Evolutionary conservation across 441 rosid genomes (phyloP), one percentile per base, ranked within the genome.

Genomic region (Gossypium davidsonii): DNA sequence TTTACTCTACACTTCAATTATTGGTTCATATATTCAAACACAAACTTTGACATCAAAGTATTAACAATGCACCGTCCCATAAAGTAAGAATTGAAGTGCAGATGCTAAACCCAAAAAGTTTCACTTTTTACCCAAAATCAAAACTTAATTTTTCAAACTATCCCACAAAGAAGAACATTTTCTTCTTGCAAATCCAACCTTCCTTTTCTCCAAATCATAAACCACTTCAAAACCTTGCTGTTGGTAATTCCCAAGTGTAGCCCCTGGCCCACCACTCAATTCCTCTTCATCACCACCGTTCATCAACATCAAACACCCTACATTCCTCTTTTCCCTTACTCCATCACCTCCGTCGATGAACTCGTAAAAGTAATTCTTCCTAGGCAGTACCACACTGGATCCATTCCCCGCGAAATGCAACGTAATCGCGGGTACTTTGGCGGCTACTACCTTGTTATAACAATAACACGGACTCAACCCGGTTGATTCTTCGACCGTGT

Each of bases 211-310:
- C 87, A 94, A 68, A 76, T 94, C 99, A 75, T 94, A 94, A 28
- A 94, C 97, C 76, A 92, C 97, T 75, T 94, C 96, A 62, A 94
- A 94, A 8, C 97, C 99, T 76, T 94, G 99, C 20, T 94, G 99
- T 79, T 94, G 99, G 63, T 87, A 94, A 76, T 94, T 94, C 26
- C 98, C 98, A 4, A 92, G 44, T 0, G 88, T 87, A 0, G 89
- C 98, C 8, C 90, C 97, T 6, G 97, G 91, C 75, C 98, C 98
- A 77, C 89, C 93, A 1, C 70, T 76, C 79, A 88, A 71, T 77
- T 94, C 98, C 12, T 77, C 44, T 59, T 91, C 98, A 79, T 89
- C 91, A 9, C 98, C 97, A 6, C 93, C 97, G 91, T 94, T 87
- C 92, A 92, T 86, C 82, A 94, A 31, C 97, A 90, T 94, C 81